A percentile compares a stretch with the other conserved stretches of the same genome.
phyloP scores from a whole-genome alignment of 2,329 filamentous ascomycete genomes.

The Lasiodiplodia sp. region DNA sequence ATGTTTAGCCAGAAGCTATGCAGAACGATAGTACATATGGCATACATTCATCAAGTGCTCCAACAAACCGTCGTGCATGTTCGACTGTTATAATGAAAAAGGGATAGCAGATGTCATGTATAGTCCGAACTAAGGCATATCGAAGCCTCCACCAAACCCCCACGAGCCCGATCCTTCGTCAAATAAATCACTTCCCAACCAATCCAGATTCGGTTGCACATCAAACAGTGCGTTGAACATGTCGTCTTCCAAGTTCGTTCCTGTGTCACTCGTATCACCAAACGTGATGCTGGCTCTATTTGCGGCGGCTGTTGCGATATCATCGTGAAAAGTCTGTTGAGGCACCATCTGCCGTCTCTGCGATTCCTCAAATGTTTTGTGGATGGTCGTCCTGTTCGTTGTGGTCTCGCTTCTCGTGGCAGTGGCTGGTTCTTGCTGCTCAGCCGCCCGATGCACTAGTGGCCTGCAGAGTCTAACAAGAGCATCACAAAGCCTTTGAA shows the following conservation, averaged over 20 bases:
- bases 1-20: too few relatives aligned
- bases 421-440: too few relatives aligned
- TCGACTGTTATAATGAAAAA: too few relatives aligned
- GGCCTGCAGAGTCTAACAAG: conserved; percentile 42
- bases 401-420: conserved; percentile 10
- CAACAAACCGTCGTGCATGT: too few relatives aligned
- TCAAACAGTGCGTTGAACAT: conserved; percentile 47
- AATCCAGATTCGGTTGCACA: conserved; percentile 43
- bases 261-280: too few relatives aligned
- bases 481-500: conserved; percentile 40
- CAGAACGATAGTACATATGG: too few relatives aligned
- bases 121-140: neutral
- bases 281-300: too few relatives aligned
- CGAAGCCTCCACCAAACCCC: neutral
- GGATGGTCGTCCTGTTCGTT: neutral
- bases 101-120: too few relatives aligned
- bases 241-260: conserved; percentile 37
- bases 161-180: neutral
- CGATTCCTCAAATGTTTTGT: neutral
- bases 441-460: conserved; percentile 34
- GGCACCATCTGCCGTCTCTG: neutral
- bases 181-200: conserved; percentile 44
- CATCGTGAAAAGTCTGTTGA: neutral
- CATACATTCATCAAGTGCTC: too few relatives aligned
- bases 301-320: too few relatives aligned